Base-by-base conservation (phyloP, 176 grass and related monocot species). In the Puya raimondii region DNA sequence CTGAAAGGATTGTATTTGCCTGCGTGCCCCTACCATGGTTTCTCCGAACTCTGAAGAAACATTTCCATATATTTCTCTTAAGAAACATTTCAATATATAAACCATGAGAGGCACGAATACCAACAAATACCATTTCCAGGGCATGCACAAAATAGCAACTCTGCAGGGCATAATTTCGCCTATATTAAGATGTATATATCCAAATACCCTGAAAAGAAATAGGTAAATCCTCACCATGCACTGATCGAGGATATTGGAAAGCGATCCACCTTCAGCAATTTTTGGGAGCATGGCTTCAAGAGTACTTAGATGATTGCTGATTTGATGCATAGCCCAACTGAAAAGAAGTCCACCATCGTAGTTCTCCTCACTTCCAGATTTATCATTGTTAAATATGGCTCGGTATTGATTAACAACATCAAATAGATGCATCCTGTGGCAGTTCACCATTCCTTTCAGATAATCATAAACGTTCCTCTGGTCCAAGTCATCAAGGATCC, bases 321-420 rank as follows among this genome's bases (percentile, higher is more conserved):
- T 81, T 83, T 99, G 94, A 82, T 93, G 89, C 84, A 91, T 93
- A 54, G 90, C 90, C 95, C 90, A 99, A 59, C 90, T 93, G 80
- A 91, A 99, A 77, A 94, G 89, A 72, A 94, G 76, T 54, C 95
- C 95, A 64, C 95, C 80, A 67, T 99, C 95, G 47, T 82, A 91
- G 69, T 80, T 93, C 70, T 94, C 95, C 20, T 99, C 90, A 63
- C 76, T 94, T 64, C 90, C 90, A 12, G 95, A 99, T 78, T 91
- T 94, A 80, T 93, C 90, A 84, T 99, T 99, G 80, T 85, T 99
- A 80, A 99, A 99, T 77, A 99, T 99, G 5, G 95, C 89, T 27
- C 95, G 79, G 64, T 99, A 94, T 76, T 99, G 95, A 74, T 91
- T 99, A 70, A 99, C 95, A 80, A 99, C 78, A 88, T 99, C 95